Evolutionary conservation across 1,284 basidiomycete species (phyloP).

Genomic region (Malassezia globosa): DNA sequence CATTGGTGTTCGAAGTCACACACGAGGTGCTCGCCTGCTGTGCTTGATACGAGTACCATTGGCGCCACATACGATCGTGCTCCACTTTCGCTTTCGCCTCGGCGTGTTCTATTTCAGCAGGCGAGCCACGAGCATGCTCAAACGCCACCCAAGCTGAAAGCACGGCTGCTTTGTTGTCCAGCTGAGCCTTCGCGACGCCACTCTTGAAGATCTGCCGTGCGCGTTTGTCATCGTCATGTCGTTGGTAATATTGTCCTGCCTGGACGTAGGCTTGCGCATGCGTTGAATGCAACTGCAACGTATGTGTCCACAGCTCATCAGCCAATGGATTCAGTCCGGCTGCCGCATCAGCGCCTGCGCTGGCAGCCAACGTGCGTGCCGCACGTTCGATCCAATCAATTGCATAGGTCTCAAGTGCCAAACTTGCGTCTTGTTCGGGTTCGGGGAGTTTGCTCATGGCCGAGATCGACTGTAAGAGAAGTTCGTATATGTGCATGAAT

Average conservation of each 20-base stretch:
- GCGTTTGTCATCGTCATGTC: constrained; percentile 23
- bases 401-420: constrained; percentile 22
- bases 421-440: constrained; percentile 17
- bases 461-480: constrained; percentile 23
- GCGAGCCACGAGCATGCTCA: constrained; percentile 67
- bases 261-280: constrained; percentile 24
- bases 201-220: constrained; percentile 29
- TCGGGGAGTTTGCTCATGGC: constrained; percentile 15
- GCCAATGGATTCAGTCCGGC: constrained; percentile 28
- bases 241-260: constrained; percentile 28
- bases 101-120: constrained; percentile 60
- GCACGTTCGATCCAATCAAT: constrained; percentile 35
- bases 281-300: constrained; percentile 22
- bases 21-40: too few species aligned
- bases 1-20: background rate
- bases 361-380: constrained; percentile 8
- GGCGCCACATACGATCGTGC: constrained; percentile 54
- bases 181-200: constrained; percentile 20
- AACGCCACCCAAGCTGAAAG: constrained; percentile 78
- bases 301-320: constrained; percentile 31
- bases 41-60: constrained; percentile 51
- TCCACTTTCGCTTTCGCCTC: constrained; percentile 36
- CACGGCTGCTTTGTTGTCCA: constrained; percentile 53
- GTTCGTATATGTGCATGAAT: constrained; percentile 36
- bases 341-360: constrained; percentile 24